phyloP scores from a whole-genome alignment of 805 yeast genomes.

The Candida krabiensis region DNA sequence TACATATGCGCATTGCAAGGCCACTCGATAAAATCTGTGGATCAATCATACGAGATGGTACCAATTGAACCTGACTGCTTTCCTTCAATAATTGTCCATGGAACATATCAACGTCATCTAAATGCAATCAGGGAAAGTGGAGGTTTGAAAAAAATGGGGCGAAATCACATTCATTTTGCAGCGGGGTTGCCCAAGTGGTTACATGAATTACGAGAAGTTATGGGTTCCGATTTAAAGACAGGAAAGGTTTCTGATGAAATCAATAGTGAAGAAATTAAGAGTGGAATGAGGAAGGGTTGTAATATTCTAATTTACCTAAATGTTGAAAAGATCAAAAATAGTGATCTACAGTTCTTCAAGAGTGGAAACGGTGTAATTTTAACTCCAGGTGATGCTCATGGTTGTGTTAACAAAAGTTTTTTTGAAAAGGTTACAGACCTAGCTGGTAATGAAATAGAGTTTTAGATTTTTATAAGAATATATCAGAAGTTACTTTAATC shows the following conservation, averaged over 20 bases:
- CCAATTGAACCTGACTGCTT: constrained; percentile 32
- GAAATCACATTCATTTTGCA: constrained; percentile 89
- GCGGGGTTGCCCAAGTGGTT: constrained; percentile 44
- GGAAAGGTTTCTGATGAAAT: background rate
- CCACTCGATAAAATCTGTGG: constrained; percentile 59
- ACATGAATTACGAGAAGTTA: constrained; percentile 1
- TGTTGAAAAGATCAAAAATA: constrained; percentile 43
- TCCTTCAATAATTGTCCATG: constrained; percentile 70
- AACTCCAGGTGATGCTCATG: constrained; percentile 58
- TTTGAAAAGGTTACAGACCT: constrained; percentile 36
- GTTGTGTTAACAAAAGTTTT: constrained; percentile 45
- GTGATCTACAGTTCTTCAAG: constrained; percentile 51
- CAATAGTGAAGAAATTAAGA: constrained; percentile 44
- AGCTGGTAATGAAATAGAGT: constrained; percentile 13
- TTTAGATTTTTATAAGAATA: background rate
- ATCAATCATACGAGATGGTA: constrained; percentile 36
- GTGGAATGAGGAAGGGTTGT: constrained; percentile 70
- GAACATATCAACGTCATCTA: constrained; percentile 60
- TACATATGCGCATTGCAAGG: constrained; percentile 91
- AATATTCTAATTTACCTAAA: constrained; percentile 65
- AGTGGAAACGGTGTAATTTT: constrained; percentile 78
- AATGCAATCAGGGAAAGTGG: constrained; percentile 47
- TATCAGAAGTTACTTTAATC: background rate
- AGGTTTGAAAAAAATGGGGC: constrained; percentile 64
- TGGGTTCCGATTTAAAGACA: constrained; percentile 1